phyloP scores from a whole-genome alignment of 139 green algal genomes.

The Yamagishiella unicocca region DNA sequence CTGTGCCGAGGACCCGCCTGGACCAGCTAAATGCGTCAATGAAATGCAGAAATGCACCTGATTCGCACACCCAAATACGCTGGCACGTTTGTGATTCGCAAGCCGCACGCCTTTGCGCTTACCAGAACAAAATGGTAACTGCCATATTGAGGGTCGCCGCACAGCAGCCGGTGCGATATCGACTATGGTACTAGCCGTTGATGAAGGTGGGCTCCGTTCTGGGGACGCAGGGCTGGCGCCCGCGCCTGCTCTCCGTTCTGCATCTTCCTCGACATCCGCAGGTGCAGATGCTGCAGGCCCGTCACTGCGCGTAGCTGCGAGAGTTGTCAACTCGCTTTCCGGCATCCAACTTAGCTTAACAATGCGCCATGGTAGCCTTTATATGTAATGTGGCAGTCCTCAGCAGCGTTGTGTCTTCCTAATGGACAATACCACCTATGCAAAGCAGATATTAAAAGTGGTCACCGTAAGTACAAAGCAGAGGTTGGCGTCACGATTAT shows the following conservation, averaged over 20 bases:
- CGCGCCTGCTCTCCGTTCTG: neutral
- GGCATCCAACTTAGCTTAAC: slow-evolving; percentile 2
- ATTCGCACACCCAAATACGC: too few relatives aligned
- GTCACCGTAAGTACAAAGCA: too few relatives aligned
- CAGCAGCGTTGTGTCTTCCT: too few relatives aligned
- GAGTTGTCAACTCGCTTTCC: neutral
- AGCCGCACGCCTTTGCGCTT: neutral
- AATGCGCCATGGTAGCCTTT: too few relatives aligned
- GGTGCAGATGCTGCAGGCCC: neutral
- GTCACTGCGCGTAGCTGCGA: neutral
- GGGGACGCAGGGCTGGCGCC: neutral
- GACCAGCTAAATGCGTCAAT: neutral
- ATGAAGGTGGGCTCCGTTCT: neutral
- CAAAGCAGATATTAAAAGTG: too few relatives aligned
- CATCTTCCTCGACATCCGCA: neutral
- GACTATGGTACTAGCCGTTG: neutral
- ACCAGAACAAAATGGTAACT: slow-evolving; percentile 10
- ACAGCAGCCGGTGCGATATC: neutral
- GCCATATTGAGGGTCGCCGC: slow-evolving; percentile 2
- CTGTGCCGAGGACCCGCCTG: neutral
- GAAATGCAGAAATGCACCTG: neutral
- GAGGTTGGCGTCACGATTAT: too few relatives aligned
- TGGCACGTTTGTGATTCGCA: too few relatives aligned
- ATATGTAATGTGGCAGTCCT: too few relatives aligned
- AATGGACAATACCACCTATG: too few relatives aligned